A percentile compares a stretch with the other conserved stretches of the same genome.
These are phyloP conservation scores for Pythium insidiosum DNA, from an alignment of 352 stramenopile genomes.

Conservation along the genomic window DNA sequence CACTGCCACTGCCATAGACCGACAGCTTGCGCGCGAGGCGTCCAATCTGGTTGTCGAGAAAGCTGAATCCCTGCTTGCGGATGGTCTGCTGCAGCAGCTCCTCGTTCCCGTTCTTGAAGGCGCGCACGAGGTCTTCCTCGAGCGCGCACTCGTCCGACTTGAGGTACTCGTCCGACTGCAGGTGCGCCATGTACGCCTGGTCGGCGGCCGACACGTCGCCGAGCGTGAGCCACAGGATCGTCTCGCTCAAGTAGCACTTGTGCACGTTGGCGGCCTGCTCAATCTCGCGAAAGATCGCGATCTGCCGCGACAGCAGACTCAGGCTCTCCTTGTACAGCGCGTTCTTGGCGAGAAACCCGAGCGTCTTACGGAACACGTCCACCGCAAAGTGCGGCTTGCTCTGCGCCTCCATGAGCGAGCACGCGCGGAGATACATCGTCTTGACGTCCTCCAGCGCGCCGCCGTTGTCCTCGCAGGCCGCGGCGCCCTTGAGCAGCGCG, in stretches of 20 bases:
- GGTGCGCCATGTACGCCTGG: conserved; percentile 61
- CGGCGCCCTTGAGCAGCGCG: conserved; percentile 56
- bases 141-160: conserved; percentile 69
- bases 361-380: conserved; percentile 71
- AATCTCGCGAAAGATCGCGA: conserved; percentile 49
- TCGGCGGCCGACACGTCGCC: conserved; percentile 70
- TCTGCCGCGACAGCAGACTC: conserved; percentile 40
- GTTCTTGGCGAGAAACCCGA: conserved; percentile 61
- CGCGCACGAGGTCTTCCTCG: conserved; percentile 65
- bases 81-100: conserved; percentile 63
- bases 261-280: conserved; percentile 61
- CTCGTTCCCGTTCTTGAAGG: conserved; percentile 74
- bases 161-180: conserved; percentile 72
- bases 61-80: conserved; percentile 66
- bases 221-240: conserved; percentile 44
- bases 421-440: conserved; percentile 54
- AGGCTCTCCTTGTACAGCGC: conserved; percentile 34
- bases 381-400: conserved; percentile 79
- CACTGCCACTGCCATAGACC: conserved; percentile 27
- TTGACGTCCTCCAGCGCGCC: conserved; percentile 27
- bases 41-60: conserved; percentile 73
- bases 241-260: conserved; percentile 66
- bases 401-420: conserved; percentile 68
- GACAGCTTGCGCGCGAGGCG: conserved; percentile 60
- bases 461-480: conserved; percentile 36